Evolutionary conservation across 805 yeast genomes (phyloP).

Genomic region (Debaryomyces tyrocola): DNA sequence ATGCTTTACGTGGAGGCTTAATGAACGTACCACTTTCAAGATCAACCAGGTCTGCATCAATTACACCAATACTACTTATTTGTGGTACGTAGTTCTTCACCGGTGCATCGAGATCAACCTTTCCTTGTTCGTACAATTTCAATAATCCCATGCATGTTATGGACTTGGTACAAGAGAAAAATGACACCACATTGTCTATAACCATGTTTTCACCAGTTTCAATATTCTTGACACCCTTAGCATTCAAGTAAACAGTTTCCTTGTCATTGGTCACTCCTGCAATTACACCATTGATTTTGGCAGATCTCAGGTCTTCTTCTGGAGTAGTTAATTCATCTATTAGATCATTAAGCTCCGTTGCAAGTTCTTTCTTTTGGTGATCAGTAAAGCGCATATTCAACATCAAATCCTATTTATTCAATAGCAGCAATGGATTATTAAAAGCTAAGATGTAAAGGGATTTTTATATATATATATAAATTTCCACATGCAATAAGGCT

Average conservation of each 20-base stretch:
- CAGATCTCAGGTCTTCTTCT: not conserved
- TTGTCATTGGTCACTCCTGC: slow-evolving; percentile 27
- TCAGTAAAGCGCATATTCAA: not conserved
- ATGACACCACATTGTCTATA: slow-evolving; percentile 18
- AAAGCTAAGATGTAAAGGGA: too few relatives aligned
- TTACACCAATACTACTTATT: slow-evolving; percentile 24
- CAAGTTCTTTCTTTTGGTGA: not conserved
- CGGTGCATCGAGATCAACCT: slow-evolving; percentile 33
- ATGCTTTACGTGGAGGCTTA: slow-evolving; percentile 22
- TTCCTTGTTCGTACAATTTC: slow-evolving; percentile 31
- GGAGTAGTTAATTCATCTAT: not conserved
- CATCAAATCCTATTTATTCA: too few relatives aligned
- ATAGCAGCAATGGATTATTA: too few relatives aligned
- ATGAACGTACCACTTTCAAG: slow-evolving; percentile 23
- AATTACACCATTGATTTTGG: slow-evolving; percentile 22
- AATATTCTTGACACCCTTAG: slow-evolving; percentile 19
- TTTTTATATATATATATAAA: too few relatives aligned
- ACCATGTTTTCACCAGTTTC: slow-evolving; percentile 14
- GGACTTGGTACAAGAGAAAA: slow-evolving; percentile 33
- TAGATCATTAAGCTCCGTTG: not conserved
- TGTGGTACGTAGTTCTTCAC: slow-evolving; percentile 32
- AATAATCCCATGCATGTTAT: slow-evolving; percentile 38
- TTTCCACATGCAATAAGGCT: too few relatives aligned
- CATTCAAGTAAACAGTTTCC: slow-evolving; percentile 22
- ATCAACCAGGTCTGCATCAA: slow-evolving; percentile 25